Base-by-base conservation (phyloP, 305 asterid genomes). In the Fraxinus sp. region DNA sequence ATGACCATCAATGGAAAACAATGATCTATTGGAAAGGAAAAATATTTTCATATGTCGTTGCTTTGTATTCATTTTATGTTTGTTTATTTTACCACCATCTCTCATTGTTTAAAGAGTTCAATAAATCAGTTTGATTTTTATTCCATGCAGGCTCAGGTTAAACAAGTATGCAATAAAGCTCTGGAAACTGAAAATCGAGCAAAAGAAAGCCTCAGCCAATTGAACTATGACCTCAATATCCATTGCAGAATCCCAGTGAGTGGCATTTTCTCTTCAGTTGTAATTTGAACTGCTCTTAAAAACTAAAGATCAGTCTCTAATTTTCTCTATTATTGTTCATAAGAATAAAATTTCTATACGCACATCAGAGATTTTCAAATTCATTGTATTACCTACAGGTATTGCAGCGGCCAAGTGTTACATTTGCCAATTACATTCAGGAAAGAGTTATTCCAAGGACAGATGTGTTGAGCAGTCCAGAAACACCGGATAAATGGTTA, bases 191-290 rank as follows among this genome's bases (percentile, higher is more conserved):
- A 94, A 84, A 88, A 85, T 83, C 70, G 49, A 14, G 97, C 94
- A 35, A 92, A 89, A 89, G 89, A 82, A 77, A 87, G 90, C 75
- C 91, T 94, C 85, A 59, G 78, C 78, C 91, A 91, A 79, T 64
- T 94, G 93, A 93, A 88, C 74, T 74, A 83, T 4, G 96, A 94
- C 70, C 92, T 94, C 77, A 86, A 85, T 13, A 76, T 83, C 66
- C 97, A 93, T 80, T 90, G 95, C 90, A 89, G 94, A 87, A 85
- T 82, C 80, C 88, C 88, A 72, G 98, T 94, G 90, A 83, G 94
- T 43, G 32, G 32, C 68, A 66, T 5, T 49, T 20, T 64, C 76
- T 81, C 37, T 70, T 85, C 26, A 81, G 14, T 35, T n/a, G 49
- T 79, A 39, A 37, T 68, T 82, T 18, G 18, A 82, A 78, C 35